Percentiles rank a stretch among this genome's conserved stretches.
phyloP scores from a whole-genome alignment of 2,329 filamentous ascomycete genomes.

The Trichophyton benhamiae region DNA sequence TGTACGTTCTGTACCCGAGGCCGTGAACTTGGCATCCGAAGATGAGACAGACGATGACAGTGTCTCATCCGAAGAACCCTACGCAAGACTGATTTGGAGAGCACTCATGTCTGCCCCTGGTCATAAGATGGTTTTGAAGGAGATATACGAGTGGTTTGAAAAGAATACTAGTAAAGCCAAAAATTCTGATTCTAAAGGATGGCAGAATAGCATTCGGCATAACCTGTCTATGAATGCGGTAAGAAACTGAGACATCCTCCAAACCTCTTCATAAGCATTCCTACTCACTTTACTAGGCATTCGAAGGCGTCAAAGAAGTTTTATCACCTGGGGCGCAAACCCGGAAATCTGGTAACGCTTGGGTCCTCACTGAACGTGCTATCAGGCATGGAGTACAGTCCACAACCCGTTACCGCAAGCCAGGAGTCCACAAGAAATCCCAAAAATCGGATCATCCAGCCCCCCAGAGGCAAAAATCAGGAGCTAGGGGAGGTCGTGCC shows the following conservation, averaged over 20 bases:
- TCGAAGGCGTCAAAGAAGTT: slow-evolving; percentile 22
- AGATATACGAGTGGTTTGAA: slow-evolving; percentile 84
- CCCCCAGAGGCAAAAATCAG: slow-evolving; percentile 30
- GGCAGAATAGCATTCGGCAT: slow-evolving; percentile 92
- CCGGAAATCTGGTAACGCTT: slow-evolving; percentile 57
- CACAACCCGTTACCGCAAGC: slow-evolving; percentile 65
- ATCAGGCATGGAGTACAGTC: slow-evolving; percentile 63
- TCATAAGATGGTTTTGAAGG: slow-evolving; percentile 64
- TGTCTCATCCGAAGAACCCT: slow-evolving; percentile 46
- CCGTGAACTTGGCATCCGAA: slow-evolving; percentile 2
- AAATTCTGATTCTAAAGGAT: slow-evolving; percentile 52
- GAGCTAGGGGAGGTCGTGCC: slow-evolving; percentile 31
- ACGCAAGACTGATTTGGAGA: slow-evolving; percentile 67
- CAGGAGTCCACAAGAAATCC: slow-evolving; percentile 29
- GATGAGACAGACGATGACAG: slow-evolving; percentile 13
- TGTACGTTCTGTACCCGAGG: slow-evolving; percentile 9
- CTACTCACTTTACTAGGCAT: slow-evolving; percentile 21
- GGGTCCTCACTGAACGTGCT: slow-evolving; percentile 63
- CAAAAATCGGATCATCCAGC: slow-evolving; percentile 27
- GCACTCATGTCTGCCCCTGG: slow-evolving; percentile 57
- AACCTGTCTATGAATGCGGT: slow-evolving; percentile 94
- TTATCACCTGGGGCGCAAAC: slow-evolving; percentile 37
- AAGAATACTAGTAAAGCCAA: slow-evolving; percentile 66
- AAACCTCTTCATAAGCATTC: slow-evolving; percentile 10
- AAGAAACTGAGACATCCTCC: slow-evolving; percentile 28